phyloP scores from a whole-genome alignment of 1,284 basidiomycete genomes.

The Sanghuangporus sanghuang region DNA sequence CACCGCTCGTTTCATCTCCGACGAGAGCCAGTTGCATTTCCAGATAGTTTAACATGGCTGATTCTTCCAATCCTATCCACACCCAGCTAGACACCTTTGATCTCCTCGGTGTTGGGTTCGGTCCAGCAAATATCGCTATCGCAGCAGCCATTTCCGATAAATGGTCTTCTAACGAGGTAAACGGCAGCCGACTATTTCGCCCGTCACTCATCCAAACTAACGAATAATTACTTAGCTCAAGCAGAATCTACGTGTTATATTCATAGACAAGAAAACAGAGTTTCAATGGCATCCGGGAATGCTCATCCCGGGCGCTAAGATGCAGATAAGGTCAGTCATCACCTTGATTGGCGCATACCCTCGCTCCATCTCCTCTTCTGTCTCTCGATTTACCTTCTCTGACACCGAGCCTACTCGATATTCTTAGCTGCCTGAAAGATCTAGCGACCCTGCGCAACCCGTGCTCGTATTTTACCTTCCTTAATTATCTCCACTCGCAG shows the following conservation, averaged over 20 bases:
- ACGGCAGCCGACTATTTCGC: not conserved
- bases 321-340: constrained; percentile 48
- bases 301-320: constrained; percentile 49
- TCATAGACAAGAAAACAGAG: constrained; percentile 45
- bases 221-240: not conserved
- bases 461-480: constrained; percentile 50
- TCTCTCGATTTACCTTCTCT: constrained; percentile 17
- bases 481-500: constrained; percentile 50
- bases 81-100: constrained; percentile 31
- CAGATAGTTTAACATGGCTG: not conserved
- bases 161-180: constrained; percentile 20
- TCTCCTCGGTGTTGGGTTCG: constrained; percentile 52
- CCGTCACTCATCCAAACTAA: not conserved
- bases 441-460: constrained; percentile 54
- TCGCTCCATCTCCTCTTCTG: not conserved
- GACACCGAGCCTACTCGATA: not conserved
- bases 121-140: constrained; percentile 53
- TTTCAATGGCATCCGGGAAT: constrained; percentile 58
- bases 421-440: constrained; percentile 50
- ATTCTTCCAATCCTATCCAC: not conserved
- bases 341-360: not conserved
- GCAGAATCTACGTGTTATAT: constrained; percentile 35
- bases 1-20: not conserved
- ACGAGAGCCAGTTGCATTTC: not conserved
- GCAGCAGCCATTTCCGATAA: constrained; percentile 49